Evolutionary conservation across 108 stramenopile genomes (phyloP).

Genomic region (Mediolabrus comicus): DNA sequence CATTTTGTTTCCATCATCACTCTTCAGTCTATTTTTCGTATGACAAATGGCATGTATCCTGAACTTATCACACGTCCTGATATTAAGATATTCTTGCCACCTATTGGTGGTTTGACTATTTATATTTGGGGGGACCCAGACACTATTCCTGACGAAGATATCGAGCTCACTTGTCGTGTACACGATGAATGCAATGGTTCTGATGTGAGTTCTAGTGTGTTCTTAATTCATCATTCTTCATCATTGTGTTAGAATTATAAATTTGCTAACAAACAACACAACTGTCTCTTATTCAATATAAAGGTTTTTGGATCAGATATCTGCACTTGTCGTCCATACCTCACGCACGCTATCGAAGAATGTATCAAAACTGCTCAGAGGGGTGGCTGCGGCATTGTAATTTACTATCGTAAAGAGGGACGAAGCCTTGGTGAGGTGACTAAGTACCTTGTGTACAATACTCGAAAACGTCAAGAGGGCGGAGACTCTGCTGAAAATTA

Average conservation of each 20-base stretch:
- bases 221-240: not conserved
- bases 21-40: conserved; percentile 87
- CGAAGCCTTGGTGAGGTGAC: conserved; percentile 95
- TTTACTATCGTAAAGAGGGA: conserved; percentile 99
- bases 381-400: conserved; percentile 94
- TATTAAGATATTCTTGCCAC: conserved; percentile 97
- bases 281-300: not conserved
- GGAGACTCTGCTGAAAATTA: conserved; percentile 95
- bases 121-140: conserved; percentile 99
- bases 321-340: conserved; percentile 97
- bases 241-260: too few relatives aligned
- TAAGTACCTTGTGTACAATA: conserved; percentile 99
- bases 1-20: not conserved
- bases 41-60: conserved; percentile 99
- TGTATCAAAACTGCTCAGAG: conserved; percentile 94
- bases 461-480: conserved; percentile 96
- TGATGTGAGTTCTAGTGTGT: conserved; percentile 53
- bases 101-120: conserved; percentile 98
- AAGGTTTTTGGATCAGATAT: conserved; percentile 94
- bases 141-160: conserved; percentile 96
- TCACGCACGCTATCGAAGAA: conserved; percentile 99
- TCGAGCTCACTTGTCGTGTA: conserved; percentile 94
- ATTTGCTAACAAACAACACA: not conserved
- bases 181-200: conserved; percentile 99
- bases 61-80: conserved; percentile 97